Conservation (phyloP, 345 rosid genomes). For the Boechera retrofracta region DNA sequence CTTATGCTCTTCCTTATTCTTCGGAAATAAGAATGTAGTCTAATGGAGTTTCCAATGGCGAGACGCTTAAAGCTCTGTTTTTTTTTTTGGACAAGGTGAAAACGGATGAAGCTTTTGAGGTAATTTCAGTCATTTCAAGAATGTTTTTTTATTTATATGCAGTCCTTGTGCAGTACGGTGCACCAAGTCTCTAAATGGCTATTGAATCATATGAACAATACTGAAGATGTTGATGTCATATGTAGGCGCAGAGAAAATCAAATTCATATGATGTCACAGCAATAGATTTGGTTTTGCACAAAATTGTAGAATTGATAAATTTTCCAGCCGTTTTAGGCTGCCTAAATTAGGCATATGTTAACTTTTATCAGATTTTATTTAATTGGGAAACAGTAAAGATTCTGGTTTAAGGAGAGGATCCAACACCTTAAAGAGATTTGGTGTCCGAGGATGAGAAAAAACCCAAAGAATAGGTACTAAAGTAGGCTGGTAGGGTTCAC, state of each 20-base stretch:
- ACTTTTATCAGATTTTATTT: background rate
- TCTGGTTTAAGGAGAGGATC: slow-evolving; percentile 32
- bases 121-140: no score
- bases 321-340: background rate
- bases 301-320: background rate
- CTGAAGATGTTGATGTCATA: background rate
- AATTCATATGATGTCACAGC: slow-evolving; percentile 11
- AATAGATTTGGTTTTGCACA: slow-evolving; percentile 20
- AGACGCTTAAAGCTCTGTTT: background rate
- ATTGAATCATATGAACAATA: background rate
- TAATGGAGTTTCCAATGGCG: slow-evolving; percentile 6
- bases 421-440: slow-evolving; percentile 24
- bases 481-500: slow-evolving; percentile 41
- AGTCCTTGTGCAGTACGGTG: no score
- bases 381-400: background rate
- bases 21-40: slow-evolving; percentile 1
- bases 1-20: background rate
- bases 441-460: slow-evolving; percentile 43
- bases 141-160: no score
- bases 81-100: background rate
- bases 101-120: background rate
- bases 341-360: background rate
- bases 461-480: slow-evolving; percentile 16
- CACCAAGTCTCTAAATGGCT: background rate
- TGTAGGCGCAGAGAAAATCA: background rate